These are phyloP conservation scores for Emmonsiellopsis sp. DNA, from an alignment of 2,329 filamentous ascomycete species.

Conservation along the genomic window DNA sequence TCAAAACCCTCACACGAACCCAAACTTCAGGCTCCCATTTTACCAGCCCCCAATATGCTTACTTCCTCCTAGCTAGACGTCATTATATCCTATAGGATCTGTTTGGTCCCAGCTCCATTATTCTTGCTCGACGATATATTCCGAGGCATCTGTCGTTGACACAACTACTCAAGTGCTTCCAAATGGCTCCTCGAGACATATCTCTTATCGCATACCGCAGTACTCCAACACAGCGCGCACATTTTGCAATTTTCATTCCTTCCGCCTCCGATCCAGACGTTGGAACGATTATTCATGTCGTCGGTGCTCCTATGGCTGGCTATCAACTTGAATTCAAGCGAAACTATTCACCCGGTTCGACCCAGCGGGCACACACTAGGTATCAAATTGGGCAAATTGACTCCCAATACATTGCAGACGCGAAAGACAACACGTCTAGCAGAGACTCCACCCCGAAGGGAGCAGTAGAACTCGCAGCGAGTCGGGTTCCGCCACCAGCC, in stretches of 20 bases:
- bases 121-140: no score
- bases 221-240: slow-evolving; percentile 16
- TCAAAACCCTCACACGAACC: no score
- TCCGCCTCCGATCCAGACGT: slow-evolving; percentile 7
- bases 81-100: no score
- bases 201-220: slow-evolving; percentile 18
- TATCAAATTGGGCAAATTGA: slow-evolving; percentile 16
- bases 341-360: slow-evolving; percentile 13
- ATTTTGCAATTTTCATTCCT: slow-evolving; percentile 23
- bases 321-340: slow-evolving; percentile 23
- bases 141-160: no score
- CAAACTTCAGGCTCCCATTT: no score
- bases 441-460: slow-evolving; percentile 15
- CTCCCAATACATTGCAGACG: slow-evolving; percentile 15
- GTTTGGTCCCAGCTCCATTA: no score
- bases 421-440: not conserved
- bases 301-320: slow-evolving; percentile 24
- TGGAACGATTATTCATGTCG: slow-evolving; percentile 23
- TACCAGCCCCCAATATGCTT: no score
- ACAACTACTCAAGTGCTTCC: not conserved
- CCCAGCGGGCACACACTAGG: slow-evolving; percentile 6
- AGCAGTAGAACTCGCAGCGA: slow-evolving; percentile 19
- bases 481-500: slow-evolving; percentile 18
- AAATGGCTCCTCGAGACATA: slow-evolving; percentile 16
- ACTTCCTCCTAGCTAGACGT: no score